These are phyloP conservation scores for Myriosclerotinia curreyana DNA, from an alignment of 2,329 filamentous ascomycete species.

Conservation along the genomic window DNA sequence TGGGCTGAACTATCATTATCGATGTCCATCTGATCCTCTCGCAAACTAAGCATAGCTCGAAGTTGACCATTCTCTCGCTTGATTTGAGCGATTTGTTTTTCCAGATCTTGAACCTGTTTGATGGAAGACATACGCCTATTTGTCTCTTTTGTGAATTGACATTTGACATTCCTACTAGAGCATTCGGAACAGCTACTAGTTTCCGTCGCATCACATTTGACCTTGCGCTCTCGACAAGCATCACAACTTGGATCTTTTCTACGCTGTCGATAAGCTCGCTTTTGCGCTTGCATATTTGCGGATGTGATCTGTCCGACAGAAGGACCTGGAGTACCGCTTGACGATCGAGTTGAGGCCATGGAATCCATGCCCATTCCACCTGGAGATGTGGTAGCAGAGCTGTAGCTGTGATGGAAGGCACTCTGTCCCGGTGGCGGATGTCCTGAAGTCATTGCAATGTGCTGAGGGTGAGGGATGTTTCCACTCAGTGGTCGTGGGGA, in stretches of 20 bases:
- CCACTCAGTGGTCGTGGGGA: constrained; percentile 50
- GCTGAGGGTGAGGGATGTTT: constrained; percentile 47
- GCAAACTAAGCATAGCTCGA: constrained; percentile 56
- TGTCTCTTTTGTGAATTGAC: constrained; percentile 98
- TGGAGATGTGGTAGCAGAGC: constrained; percentile 35
- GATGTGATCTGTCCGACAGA: constrained; percentile 39
- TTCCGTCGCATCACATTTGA: constrained; percentile 94
- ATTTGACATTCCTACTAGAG: constrained; percentile 93
- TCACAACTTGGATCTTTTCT: constrained; percentile 97
- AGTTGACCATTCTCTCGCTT: constrained; percentile 77
- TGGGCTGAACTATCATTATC: constrained; percentile 41
- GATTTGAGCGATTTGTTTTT: constrained; percentile 80
- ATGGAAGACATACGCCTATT: constrained; percentile 98
- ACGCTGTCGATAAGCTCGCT: constrained; percentile 89
- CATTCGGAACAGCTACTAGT: constrained; percentile 96
- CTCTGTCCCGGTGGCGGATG: constrained; percentile 40
- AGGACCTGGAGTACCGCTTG: constrained; percentile 52
- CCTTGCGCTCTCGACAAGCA: constrained; percentile 83
- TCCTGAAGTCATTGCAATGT: constrained; percentile 53
- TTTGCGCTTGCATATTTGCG: constrained; percentile 68
- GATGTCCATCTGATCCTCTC: constrained; percentile 46
- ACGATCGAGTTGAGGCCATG: constrained; percentile 57
- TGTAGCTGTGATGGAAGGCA: constrained; percentile 36
- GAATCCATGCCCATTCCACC: constrained; percentile 54
- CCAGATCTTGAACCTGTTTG: constrained; percentile 96